Percentiles rank a stretch among this genome's conserved stretches.
phyloP scores from a whole-genome alignment of 2,329 filamentous ascomycete genomes.

The Trichothecium roseum region DNA sequence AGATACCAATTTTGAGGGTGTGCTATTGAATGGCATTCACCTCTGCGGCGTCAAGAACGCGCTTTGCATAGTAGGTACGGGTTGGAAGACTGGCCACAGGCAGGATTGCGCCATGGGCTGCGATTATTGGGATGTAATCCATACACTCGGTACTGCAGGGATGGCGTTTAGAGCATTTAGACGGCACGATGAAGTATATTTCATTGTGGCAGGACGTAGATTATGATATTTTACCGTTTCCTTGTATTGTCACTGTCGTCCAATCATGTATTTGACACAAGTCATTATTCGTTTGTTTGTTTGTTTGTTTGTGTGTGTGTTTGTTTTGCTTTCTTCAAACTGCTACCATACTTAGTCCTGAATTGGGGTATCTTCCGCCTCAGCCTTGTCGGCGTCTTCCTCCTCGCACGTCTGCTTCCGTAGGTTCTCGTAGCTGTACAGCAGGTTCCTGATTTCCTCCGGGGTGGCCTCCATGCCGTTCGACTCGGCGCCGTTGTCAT shows the following conservation, averaged over 20 bases:
- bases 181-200: constrained; percentile 25
- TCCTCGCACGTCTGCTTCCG: constrained; percentile 27
- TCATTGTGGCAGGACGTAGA: constrained; percentile 18
- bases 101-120: constrained; percentile 6
- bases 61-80: not conserved
- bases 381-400: constrained; percentile 14
- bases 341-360: no score
- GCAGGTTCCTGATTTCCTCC: constrained; percentile 27
- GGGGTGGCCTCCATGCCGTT: constrained; percentile 22
- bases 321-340: no score
- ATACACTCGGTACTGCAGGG: constrained; percentile 12
- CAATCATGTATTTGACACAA: no score
- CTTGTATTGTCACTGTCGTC: no score
- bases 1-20: not conserved
- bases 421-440: constrained; percentile 36
- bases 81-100: constrained; percentile 3
- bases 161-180: constrained; percentile 28
- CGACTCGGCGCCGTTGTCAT: constrained; percentile 13
- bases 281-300: no score
- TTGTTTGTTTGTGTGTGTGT: no score
- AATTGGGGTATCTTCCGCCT: constrained; percentile 2
- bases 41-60: not conserved
- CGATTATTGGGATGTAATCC: constrained; percentile 17
- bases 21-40: not conserved
- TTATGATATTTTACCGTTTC: constrained; percentile 1